phyloP scores from a whole-genome alignment of 2,329 filamentous ascomycete genomes.

The Aspergillus ustus region DNA sequence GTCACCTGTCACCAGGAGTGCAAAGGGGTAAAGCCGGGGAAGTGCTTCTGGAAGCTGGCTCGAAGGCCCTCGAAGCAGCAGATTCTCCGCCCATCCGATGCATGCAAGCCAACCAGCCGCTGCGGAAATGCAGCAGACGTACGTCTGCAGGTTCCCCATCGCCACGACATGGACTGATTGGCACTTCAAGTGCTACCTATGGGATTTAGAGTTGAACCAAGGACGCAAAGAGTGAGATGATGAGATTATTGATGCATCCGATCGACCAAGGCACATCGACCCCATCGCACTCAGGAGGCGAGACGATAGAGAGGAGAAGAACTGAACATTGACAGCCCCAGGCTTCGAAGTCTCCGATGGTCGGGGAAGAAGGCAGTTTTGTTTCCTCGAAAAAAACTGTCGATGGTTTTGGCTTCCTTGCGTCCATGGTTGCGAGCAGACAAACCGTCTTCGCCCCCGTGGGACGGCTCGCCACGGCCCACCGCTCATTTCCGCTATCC shows the following conservation, averaged over 20 bases:
- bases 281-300: neutral
- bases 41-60: neutral
- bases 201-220: slow-evolving; percentile 12
- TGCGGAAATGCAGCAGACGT: slow-evolving; percentile 6
- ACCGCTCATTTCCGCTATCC: neutral
- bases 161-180: neutral
- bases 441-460: neutral
- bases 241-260: neutral
- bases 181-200: neutral
- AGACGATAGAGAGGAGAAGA: neutral
- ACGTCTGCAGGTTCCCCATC: slow-evolving; percentile 5
- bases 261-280: neutral
- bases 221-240: neutral
- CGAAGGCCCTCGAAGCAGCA: neutral
- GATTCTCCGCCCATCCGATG: slow-evolving; percentile 1
- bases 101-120: slow-evolving; percentile 1
- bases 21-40: neutral
- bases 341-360: too few species aligned
- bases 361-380: neutral
- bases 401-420: neutral
- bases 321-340: neutral
- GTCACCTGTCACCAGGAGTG: neutral
- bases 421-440: slow-evolving; percentile 6
- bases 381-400: neutral
- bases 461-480: slow-evolving; percentile 3